Evolutionary conservation across 805 yeast species (phyloP).

Genomic region (Debaryomyces tyrocola): DNA sequence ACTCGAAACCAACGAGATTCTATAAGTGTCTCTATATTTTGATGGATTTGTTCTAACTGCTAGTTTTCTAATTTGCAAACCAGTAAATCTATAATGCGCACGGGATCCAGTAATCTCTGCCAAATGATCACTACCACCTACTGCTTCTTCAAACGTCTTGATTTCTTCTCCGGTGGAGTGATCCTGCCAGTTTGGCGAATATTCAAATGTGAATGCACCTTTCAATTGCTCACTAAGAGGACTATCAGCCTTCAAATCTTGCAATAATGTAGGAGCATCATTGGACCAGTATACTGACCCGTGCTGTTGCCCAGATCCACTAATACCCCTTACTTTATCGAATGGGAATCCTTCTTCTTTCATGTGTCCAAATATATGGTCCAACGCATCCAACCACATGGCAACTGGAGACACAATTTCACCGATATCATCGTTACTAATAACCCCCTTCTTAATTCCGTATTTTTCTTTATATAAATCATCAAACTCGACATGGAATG

Average conservation of each 20-base stretch:
- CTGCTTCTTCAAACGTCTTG: conserved; percentile 54
- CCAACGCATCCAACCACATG: conserved; percentile 90
- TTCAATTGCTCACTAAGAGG: conserved; percentile 48
- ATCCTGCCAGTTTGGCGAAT: conserved; percentile 94
- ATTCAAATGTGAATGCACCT: conserved; percentile 57
- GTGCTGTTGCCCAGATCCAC: conserved; percentile 92
- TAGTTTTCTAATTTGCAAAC: conserved; percentile 83
- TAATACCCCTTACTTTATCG: conserved; percentile 57
- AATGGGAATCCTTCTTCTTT: conserved; percentile 55
- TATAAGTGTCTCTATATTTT: conserved; percentile 52
- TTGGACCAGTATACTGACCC: conserved; percentile 83
- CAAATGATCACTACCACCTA: conserved; percentile 58
- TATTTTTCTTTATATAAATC: conserved; percentile 55
- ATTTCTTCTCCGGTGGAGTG: conserved; percentile 80
- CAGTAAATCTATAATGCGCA: conserved; percentile 89
- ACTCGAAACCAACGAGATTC: conserved; percentile 75
- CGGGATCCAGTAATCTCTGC: conserved; percentile 78
- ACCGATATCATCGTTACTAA: conserved; percentile 49
- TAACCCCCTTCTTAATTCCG: conserved; percentile 73
- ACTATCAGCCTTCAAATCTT: conserved; percentile 26
- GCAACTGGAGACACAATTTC: conserved; percentile 76
- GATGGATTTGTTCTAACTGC: conserved; percentile 52
- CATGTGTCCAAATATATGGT: conserved; percentile 57
- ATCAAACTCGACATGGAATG: conserved; percentile 74
- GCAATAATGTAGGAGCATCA: conserved; percentile 43